Base-by-base conservation (phyloP, 805 yeast genomes). In the Lipomyces japonicus region DNA sequence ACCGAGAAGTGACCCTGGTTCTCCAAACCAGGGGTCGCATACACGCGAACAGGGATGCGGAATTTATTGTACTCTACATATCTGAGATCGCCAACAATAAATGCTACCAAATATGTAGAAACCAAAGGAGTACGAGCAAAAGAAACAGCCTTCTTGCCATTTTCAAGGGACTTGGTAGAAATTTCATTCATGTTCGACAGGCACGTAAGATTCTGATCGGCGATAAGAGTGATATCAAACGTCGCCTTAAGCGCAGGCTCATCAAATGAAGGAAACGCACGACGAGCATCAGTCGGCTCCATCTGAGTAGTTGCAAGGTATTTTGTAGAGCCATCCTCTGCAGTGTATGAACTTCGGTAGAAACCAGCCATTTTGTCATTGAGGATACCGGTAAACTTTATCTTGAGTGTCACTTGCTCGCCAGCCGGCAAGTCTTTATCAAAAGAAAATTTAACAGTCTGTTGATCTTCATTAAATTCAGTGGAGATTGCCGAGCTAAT, bases 241-340 rank as follows among this genome's bases (percentile, higher is more conserved):
- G 78, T 75, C 41, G 88, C 86, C 68, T 84, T 83, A 47, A 79
- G 72, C 41, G 79, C 74, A 6, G 89, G 88, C 67, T 83, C 86
- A 65, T 83, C 89, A 59, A 80, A 80, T 62, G 81, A 81, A 18
- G 89, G 89, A 75, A 84, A 84, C 4, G 89, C 87, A 50, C 84
- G 75, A 60, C 89, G 79, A 63, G 86, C 82, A 68, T 82, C 89
- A 30, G 87, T 81, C 31, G 89, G 81, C 69, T 83, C 88, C 79
- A 83, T 79, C 68, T 80, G 85, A 38, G 86, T 78, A 55, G 83
- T 76, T 36, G 84, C 84, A 57, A 81, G 71, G 61, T 77, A 78
- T 56, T 77, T 74, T 48, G 77, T 73, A 50, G 72, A 65, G 34
- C 85, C 85, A 60, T 74, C 65, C 54, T 72, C 76, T 61, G 77